phyloP scores from a whole-genome alignment of 257 asterid genomes.

The Solanum chaucha region DNA sequence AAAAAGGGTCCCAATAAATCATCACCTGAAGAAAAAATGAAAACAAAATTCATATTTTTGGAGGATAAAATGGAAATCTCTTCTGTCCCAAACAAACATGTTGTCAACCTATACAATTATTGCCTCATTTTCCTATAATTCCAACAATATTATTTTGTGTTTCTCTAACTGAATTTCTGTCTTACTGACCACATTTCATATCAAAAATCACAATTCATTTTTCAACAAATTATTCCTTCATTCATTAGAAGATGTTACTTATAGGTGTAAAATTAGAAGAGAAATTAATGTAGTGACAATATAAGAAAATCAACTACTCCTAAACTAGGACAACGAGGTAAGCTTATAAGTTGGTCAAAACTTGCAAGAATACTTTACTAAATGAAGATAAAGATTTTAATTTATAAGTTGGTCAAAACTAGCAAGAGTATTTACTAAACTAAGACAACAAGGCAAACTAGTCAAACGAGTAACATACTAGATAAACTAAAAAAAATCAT shows the following conservation, averaged over 20 bases:
- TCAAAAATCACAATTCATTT: not conserved
- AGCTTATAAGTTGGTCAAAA: not conserved
- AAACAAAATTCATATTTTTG: conserved; percentile 17
- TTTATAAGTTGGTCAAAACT: not conserved
- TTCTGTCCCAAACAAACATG: conserved; percentile 20
- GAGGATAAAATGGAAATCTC: conserved; percentile 8
- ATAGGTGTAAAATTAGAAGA: not conserved
- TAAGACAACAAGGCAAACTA: not conserved
- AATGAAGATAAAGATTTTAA: not conserved
- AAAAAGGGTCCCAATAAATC: conserved; percentile 24
- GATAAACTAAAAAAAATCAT: not conserved
- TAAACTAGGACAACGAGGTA: not conserved
- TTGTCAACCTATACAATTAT: conserved; percentile 8
- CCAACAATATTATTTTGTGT: not conserved
- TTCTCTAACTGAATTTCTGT: not conserved
- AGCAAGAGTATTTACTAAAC: not conserved
- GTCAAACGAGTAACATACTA: not conserved
- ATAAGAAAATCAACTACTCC: not conserved
- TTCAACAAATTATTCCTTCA: not conserved
- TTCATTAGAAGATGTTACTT: not conserved
- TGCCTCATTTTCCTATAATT: conserved; percentile 1
- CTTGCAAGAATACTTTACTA: not conserved
- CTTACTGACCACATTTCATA: not conserved
- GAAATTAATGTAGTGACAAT: not conserved
- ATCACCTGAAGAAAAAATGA: conserved; percentile 18